Conservation (phyloP, 306 rosid species). For the Betula pendula region DNA sequence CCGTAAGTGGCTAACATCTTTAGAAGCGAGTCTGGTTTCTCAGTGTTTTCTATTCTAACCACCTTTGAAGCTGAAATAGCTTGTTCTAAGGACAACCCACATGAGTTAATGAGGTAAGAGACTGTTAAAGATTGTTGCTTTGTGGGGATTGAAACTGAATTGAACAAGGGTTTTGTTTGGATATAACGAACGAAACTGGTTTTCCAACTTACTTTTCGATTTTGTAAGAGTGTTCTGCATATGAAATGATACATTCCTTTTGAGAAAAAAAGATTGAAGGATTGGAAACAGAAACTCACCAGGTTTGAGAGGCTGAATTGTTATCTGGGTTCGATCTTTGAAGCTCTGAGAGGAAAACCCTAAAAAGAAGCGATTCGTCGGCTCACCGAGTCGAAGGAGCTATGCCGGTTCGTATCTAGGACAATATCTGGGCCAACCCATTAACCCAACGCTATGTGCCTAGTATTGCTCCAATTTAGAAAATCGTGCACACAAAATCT, state of each 20-base stretch:
- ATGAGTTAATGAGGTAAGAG: background rate
- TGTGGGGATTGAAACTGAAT: background rate
- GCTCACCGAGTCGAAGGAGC: background rate
- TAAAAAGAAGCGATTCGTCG: background rate
- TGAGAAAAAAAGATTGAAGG: background rate
- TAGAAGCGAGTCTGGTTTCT: background rate
- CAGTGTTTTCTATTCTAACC: background rate
- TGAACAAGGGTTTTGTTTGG: background rate
- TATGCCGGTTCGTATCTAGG: background rate
- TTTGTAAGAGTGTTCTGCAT: background rate
- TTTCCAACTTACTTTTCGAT: background rate
- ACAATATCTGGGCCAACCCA: background rate
- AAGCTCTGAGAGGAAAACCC: background rate
- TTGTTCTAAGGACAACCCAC: background rate
- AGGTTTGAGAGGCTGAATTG: background rate
- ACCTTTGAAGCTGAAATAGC: constrained; percentile 3
- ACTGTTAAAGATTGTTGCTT: background rate
- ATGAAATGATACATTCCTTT: background rate
- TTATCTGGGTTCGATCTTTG: background rate
- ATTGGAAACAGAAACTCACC: background rate
- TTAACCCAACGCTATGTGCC: background rate
- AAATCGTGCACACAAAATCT: background rate
- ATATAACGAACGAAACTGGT: background rate
- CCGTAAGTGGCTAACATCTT: background rate
- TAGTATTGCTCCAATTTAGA: too few relatives aligned